A percentile compares a stretch with the other conserved stretches of the same genome.
Conservation (phyloP, 768 basidiomycete species). For the Clitopilus hobsonii region DNA sequence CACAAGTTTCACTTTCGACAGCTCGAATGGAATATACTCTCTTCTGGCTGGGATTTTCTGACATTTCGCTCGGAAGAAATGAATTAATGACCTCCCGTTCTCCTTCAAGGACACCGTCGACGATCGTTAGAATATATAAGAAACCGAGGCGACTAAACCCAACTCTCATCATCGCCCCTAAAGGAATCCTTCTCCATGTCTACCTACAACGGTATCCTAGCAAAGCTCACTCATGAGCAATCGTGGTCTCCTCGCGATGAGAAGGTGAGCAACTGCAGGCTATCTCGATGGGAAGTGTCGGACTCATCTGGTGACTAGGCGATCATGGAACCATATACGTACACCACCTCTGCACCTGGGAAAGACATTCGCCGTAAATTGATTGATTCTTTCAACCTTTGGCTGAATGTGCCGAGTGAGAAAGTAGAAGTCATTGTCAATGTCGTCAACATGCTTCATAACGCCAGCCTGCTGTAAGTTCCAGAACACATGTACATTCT, state of each 20-base stretch:
- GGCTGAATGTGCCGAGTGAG: conserved; percentile 77
- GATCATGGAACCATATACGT: conserved; percentile 84
- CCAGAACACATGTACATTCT: no score
- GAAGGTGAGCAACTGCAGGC: conserved; percentile 17
- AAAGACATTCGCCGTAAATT: conserved; percentile 88
- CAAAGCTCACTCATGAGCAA: conserved; percentile 23
- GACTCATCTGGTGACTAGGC: conserved; percentile 22
- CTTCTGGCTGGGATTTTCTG: no score
- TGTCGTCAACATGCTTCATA: conserved; percentile 94
- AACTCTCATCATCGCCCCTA: neutral
- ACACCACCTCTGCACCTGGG: conserved; percentile 79
- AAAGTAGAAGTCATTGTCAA: conserved; percentile 70
- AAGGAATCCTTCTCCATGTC: conserved; percentile 15
- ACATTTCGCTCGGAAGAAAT: no score
- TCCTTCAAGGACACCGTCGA: no score
- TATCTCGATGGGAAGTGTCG: neutral
- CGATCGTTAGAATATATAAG: no score
- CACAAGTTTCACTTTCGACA: no score
- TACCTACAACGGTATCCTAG: conserved; percentile 36
- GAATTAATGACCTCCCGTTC: no score
- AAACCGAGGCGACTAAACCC: no score
- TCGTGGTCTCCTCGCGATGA: conserved; percentile 31
- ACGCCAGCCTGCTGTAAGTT: conserved; percentile 82
- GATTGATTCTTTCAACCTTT: conserved; percentile 89
- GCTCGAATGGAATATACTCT: no score